Evolutionary conservation across 345 rosid genomes (phyloP), one percentile per base, ranked within the genome.

Genomic region (Aquilaria sinensis): DNA sequence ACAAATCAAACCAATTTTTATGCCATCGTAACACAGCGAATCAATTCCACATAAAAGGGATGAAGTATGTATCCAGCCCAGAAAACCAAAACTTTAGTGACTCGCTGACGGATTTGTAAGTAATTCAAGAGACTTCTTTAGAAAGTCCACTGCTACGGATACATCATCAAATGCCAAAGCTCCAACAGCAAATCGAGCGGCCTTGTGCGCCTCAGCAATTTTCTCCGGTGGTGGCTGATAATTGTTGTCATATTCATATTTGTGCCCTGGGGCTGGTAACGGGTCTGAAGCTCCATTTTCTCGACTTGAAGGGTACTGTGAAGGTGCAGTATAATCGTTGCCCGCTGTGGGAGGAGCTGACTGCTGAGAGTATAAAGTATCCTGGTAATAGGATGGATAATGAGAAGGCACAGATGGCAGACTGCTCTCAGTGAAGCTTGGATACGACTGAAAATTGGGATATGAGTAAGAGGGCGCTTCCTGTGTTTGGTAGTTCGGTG

Each of bases 151-250:
- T 10, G 97, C 99, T 63, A 88, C 70, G 6, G 90, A 77, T 60
- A 94, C 84, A 37, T 94, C 99, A 72, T 94, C 99, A 46, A 94
- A 94, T 53, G 97, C 99, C 74, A 94, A 73, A 53, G 99, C 96
- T 60, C 96, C 95, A 62, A 94, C 99, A 0, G 99, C 99, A 68
- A 94, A 90, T 77, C 95, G 82, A 2, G 99, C 99, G 68, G 99
- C 96, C 73, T 94, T 94, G 70, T 82, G 99, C 56, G 99, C 99
- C 73, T 88, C 97, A 0, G 86, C 82, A 6, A 94, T 77, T 79
- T 88, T 90, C 74, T 86, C 97, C 5, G 97, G 87, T 31, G 88
- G 73, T n/a, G 97, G 99, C 74, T 77, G 84, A 81, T 88, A 88
- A 71, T 80, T 88, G 69, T 83, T 73, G 79, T 93, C 96, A 47